phyloP scores from a whole-genome alignment of 495 filamentous ascomycete species.

The Penicillium cosmopolitanum region DNA sequence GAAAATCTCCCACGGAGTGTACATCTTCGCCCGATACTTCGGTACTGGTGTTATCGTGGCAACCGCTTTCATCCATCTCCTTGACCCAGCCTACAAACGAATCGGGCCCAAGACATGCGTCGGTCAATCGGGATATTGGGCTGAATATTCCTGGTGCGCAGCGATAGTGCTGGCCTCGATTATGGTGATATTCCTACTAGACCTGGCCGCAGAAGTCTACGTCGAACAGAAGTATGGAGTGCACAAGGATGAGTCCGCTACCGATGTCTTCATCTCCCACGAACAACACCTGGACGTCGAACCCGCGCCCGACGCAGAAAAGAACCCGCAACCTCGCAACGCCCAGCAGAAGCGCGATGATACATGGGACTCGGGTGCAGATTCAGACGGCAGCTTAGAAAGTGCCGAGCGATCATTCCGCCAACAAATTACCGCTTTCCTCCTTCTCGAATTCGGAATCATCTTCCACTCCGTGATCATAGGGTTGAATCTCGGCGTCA shows the following conservation, averaged over 20 bases:
- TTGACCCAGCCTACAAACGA: slow-evolving; percentile 54
- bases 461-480: slow-evolving; percentile 77
- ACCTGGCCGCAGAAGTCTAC: slow-evolving; percentile 50
- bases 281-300: slow-evolving; percentile 13
- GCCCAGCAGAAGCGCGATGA: not conserved
- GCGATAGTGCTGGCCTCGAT: slow-evolving; percentile 38
- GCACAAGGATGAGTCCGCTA: slow-evolving; percentile 31
- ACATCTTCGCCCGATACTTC: slow-evolving; percentile 74
- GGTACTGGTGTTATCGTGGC: slow-evolving; percentile 72
- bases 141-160: slow-evolving; percentile 42
- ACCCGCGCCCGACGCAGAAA: slow-evolving; percentile 4
- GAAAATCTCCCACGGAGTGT: slow-evolving; percentile 62
- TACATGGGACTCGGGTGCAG: not conserved
- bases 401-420: slow-evolving; percentile 28
- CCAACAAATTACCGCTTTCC: slow-evolving; percentile 43
- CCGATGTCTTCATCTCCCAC: slow-evolving; percentile 20
- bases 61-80: slow-evolving; percentile 64
- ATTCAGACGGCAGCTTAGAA: not conserved
- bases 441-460: slow-evolving; percentile 69
- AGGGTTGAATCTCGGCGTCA: slow-evolving; percentile 68
- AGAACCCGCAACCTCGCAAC: not conserved
- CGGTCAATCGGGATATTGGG: slow-evolving; percentile 53
- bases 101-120: slow-evolving; percentile 58
- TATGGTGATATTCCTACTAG: slow-evolving; percentile 40
- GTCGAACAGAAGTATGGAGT: slow-evolving; percentile 53